Evolutionary conservation across 331 rosid genomes (phyloP).

Genomic region (Quercus lobata): DNA sequence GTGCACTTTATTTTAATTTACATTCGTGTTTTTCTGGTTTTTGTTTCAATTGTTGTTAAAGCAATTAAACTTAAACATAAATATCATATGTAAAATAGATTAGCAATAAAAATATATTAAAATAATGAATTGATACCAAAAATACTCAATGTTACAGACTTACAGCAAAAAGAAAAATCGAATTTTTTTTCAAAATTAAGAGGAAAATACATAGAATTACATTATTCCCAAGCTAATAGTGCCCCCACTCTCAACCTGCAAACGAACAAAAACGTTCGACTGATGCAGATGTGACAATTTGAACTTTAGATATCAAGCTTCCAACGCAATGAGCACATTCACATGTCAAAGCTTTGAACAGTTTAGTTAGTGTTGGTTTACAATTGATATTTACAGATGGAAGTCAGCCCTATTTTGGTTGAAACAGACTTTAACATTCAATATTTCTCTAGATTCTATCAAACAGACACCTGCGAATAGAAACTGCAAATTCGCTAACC

Average conservation of each 20-base stretch:
- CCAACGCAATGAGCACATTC: slow-evolving; percentile 6
- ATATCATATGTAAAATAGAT: no score
- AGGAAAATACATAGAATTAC: neutral
- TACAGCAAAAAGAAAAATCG: neutral
- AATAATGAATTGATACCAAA: neutral
- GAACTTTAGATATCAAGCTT: slow-evolving; percentile 13
- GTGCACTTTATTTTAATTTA: no score
- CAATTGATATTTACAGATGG: slow-evolving; percentile 38
- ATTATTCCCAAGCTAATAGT: neutral
- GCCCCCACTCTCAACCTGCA: neutral
- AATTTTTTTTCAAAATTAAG: neutral
- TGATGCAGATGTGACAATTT: slow-evolving; percentile 6
- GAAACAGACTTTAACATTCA: neutral
- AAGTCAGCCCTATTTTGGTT: neutral
- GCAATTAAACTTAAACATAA: no score
- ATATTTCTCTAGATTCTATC: slow-evolving; percentile 19
- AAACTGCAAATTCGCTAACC: slow-evolving; percentile 66
- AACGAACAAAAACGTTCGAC: neutral
- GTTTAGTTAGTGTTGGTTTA: slow-evolving; percentile 28
- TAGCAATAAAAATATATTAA: neutral
- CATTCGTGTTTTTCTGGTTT: no score
- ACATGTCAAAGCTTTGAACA: neutral
- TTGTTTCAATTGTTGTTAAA: no score
- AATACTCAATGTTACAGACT: neutral
- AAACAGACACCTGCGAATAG: slow-evolving; percentile 81